phyloP scores from a whole-genome alignment of 2,329 filamentous ascomycete genomes.

The Westerdykella ornata region DNA sequence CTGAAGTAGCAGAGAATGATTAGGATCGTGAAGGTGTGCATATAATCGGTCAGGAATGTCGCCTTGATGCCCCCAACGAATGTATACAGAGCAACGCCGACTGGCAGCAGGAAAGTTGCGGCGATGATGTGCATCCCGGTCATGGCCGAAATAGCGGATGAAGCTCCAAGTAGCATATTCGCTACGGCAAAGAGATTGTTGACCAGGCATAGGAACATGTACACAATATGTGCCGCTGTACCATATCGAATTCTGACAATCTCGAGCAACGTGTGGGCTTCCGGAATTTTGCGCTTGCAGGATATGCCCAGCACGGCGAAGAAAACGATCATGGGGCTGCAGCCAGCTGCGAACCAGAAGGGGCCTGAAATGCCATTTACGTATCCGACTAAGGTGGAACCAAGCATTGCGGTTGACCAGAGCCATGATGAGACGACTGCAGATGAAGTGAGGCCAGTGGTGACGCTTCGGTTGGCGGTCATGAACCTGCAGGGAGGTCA shows the following conservation, averaged over 20 bases:
- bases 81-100: conserved; percentile 25
- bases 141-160: conserved; percentile 38
- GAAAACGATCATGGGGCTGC: conserved; percentile 52
- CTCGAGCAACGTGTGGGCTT: conserved; percentile 51
- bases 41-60: conserved; percentile 46
- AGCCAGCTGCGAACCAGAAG: conserved; percentile 52
- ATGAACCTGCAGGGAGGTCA: conserved; percentile 22
- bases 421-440: conserved; percentile 16
- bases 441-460: conserved; percentile 15
- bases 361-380: conserved; percentile 50
- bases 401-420: conserved; percentile 50
- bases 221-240: conserved; percentile 45
- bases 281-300: conserved; percentile 48
- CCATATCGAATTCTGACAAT: conserved; percentile 49
- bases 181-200: conserved; percentile 51
- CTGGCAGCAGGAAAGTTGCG: conserved; percentile 42
- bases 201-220: conserved; percentile 47
- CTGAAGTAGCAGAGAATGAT: conserved; percentile 48
- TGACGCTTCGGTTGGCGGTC: conserved; percentile 20
- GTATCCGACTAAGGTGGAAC: conserved; percentile 44
- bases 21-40: conserved; percentile 51
- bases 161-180: conserved; percentile 48
- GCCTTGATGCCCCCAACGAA: conserved; percentile 11
- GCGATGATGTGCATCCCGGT: conserved; percentile 49
- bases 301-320: conserved; percentile 48